Evolutionary conservation across 148 eudicot species (phyloP).

Genomic region (Agrostemma githago): DNA sequence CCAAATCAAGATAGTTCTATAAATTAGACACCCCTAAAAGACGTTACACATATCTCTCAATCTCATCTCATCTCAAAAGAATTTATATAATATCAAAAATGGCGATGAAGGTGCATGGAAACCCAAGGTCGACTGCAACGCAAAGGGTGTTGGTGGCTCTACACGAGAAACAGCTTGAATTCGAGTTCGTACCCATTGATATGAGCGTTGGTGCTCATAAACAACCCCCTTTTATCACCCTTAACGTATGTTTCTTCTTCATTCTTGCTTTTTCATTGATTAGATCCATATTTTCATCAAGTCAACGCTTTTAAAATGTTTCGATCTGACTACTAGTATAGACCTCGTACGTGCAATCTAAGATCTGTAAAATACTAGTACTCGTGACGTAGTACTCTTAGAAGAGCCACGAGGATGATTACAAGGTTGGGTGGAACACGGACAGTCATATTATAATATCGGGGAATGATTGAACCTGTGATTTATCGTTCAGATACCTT

Average conservation of each 20-base stretch:
- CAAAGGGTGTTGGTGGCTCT: slow-evolving; percentile 12
- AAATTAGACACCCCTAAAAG: background rate
- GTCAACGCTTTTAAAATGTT: too few relatives aligned
- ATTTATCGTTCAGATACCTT: too few relatives aligned
- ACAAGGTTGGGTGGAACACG: too few relatives aligned
- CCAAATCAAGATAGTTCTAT: background rate
- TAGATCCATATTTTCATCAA: too few relatives aligned
- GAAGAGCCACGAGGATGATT: too few relatives aligned
- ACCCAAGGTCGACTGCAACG: slow-evolving; percentile 12
- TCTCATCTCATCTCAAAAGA: background rate
- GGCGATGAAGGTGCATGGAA: slow-evolving; percentile 25
- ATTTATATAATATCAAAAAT: background rate
- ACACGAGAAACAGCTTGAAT: slow-evolving; percentile 20
- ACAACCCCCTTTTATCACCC: slow-evolving; percentile 8
- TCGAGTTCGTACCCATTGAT: slow-evolving; percentile 19
- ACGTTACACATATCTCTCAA: background rate
- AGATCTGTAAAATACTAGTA: too few relatives aligned
- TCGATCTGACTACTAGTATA: too few relatives aligned
- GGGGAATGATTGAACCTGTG: too few relatives aligned
- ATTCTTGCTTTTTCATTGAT: background rate
- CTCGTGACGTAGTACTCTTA: too few relatives aligned
- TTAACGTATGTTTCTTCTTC: slow-evolving; percentile 13
- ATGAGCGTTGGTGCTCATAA: slow-evolving; percentile 22
- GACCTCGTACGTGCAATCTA: too few relatives aligned
- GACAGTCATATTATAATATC: too few relatives aligned